Evolutionary conservation across 2,329 filamentous ascomycete species (phyloP).

Genomic region (Scolecobasidium constrictum): DNA sequence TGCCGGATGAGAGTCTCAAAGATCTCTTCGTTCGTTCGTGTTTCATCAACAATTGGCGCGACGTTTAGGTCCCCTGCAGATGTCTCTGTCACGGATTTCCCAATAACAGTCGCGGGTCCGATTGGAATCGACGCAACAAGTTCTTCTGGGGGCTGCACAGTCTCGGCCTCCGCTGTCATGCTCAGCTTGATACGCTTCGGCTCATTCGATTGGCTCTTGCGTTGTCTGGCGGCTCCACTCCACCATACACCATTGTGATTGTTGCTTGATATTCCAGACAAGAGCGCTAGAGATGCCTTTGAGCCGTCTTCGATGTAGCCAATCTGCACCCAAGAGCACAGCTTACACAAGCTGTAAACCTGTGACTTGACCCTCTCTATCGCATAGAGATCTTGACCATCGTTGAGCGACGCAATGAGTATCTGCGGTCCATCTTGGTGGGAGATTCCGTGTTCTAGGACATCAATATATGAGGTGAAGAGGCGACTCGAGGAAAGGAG

Average conservation of each 20-base stretch:
- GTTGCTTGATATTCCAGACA: neutral
- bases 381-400: constrained; percentile 65
- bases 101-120: constrained; percentile 8
- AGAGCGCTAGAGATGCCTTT: neutral
- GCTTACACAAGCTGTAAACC: constrained; percentile 56
- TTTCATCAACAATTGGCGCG: neutral
- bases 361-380: constrained; percentile 55
- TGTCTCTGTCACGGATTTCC: neutral
- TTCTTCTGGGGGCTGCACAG: neutral
- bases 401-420: constrained; percentile 23
- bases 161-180: neutral
- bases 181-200: neutral
- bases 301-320: constrained; percentile 4
- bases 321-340: constrained; percentile 53
- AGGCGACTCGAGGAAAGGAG: constrained; percentile 19
- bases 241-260: neutral
- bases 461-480: constrained; percentile 23
- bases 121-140: neutral
- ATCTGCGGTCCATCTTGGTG: constrained; percentile 15
- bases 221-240: neutral
- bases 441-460: constrained; percentile 19
- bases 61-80: neutral
- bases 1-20: constrained; percentile 38
- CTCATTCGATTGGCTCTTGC: neutral
- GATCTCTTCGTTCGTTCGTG: constrained; percentile 23